phyloP scores from a whole-genome alignment of 371 early-diverging fungal species.

The Coemansia sp. region DNA sequence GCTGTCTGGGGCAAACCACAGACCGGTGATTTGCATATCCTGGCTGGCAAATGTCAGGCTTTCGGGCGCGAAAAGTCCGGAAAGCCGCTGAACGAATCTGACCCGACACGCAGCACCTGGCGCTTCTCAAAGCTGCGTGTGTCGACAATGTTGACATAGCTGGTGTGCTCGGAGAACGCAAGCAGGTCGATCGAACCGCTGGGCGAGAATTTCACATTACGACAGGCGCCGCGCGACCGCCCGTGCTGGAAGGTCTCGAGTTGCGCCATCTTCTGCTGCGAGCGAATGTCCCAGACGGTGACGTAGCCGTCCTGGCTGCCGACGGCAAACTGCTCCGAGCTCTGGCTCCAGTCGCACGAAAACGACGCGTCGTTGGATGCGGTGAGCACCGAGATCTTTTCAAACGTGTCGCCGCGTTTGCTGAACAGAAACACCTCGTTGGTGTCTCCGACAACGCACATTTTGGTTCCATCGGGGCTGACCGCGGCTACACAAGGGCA shows the following conservation, averaged over 20 bases:
- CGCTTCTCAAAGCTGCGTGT: constrained; percentile 63
- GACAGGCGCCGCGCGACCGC: constrained; percentile 58
- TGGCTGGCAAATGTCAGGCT: constrained; percentile 14
- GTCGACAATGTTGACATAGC: constrained; percentile 69
- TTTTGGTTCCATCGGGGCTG: constrained; percentile 68
- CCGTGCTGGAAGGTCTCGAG: constrained; percentile 61
- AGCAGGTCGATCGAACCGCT: constrained; percentile 66
- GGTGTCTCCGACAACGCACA: constrained; percentile 77
- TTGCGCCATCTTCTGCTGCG: constrained; percentile 45
- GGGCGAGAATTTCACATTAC: constrained; percentile 70
- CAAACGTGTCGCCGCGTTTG: constrained; percentile 59
- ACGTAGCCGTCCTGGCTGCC: constrained; percentile 81
- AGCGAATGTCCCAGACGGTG: constrained; percentile 71
- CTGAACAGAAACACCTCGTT: constrained; percentile 71
- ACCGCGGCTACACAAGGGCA: constrained; percentile 56
- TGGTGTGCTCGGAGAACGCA: constrained; percentile 68
- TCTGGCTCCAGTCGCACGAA: constrained; percentile 80
- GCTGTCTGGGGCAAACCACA: constrained; percentile 63
- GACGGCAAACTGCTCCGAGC: constrained; percentile 74
- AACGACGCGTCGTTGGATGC: constrained; percentile 58
- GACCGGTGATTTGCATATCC: constrained; percentile 66
- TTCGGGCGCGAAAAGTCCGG: constrained; percentile 7
- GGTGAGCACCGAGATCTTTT: constrained; percentile 45
- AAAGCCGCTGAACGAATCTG: constrained; percentile 4
- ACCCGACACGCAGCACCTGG: constrained; percentile 59